Conservation (phyloP, 306 rosid species). For the Heteromeles arbutifolia region DNA sequence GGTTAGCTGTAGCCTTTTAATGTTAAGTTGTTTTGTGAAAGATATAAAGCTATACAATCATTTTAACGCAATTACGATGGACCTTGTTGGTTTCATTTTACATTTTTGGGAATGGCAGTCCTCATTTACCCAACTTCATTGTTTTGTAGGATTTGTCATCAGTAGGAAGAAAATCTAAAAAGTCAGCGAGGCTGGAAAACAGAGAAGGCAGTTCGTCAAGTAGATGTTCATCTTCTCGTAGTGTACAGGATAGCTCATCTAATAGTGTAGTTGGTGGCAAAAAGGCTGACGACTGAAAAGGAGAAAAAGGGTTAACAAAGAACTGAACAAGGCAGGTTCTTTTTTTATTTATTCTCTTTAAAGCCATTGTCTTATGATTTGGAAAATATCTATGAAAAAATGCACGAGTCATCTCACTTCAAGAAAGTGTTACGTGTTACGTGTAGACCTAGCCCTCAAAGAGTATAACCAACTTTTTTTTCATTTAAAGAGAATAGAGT, state of each 20-base stretch:
- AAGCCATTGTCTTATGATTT: background rate
- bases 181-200: slow-evolving; percentile 35
- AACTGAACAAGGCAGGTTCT: slow-evolving; percentile 1
- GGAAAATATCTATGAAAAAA: no score
- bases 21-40: background rate
- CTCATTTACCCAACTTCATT: slow-evolving; percentile 8
- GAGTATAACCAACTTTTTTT: no score
- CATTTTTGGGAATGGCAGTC: background rate
- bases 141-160: slow-evolving; percentile 54
- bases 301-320: slow-evolving; percentile 2
- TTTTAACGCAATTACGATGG: background rate
- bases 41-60: background rate
- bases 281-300: slow-evolving; percentile 39
- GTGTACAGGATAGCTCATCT: slow-evolving; percentile 69
- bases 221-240: slow-evolving; percentile 58
- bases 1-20: slow-evolving; percentile 32
- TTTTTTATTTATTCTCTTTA: background rate
- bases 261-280: slow-evolving; percentile 44
- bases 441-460: no score
- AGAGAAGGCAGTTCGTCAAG: slow-evolving; percentile 53
- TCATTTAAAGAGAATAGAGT: no score
- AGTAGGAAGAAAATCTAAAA: slow-evolving; percentile 34
- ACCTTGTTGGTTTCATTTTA: background rate
- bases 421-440: no score
- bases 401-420: no score